Percentiles rank a stretch among this genome's conserved stretches.
Conservation (phyloP, 23 red algal species). For the Gracilaria gracilis region DNA sequence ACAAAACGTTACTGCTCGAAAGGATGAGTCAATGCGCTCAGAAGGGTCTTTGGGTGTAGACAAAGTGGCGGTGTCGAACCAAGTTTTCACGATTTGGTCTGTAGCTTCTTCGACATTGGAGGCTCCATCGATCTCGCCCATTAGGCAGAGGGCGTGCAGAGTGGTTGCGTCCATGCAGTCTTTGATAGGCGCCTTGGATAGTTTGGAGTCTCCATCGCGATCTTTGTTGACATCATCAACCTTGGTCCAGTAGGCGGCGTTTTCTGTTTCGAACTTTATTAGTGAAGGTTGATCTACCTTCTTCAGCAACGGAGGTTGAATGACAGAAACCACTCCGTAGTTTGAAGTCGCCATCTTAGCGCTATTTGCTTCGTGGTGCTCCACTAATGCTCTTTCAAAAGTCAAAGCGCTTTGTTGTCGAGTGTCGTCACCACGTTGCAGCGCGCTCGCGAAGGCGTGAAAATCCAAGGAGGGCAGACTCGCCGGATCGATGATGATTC, state of each 20-base stretch:
- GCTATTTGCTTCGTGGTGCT: too few relatives aligned
- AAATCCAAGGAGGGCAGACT: too few relatives aligned
- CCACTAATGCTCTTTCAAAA: too few relatives aligned
- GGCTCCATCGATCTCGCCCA: not conserved
- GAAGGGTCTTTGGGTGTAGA: not conserved
- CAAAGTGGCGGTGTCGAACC: not conserved
- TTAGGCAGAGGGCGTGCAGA: not conserved
- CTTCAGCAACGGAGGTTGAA: not conserved
- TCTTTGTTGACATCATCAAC: slow-evolving; percentile 1
- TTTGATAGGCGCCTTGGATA: not conserved
- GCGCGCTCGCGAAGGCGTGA: too few relatives aligned
- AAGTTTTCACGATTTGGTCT: not conserved
- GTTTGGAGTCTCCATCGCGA: not conserved
- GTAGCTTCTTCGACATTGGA: not conserved
- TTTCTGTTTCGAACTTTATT: not conserved
- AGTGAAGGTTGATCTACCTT: not conserved
- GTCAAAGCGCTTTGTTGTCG: too few relatives aligned
- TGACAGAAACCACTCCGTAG: not conserved
- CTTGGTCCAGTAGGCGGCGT: not conserved
- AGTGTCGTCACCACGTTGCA: too few relatives aligned
- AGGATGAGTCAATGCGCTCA: not conserved
- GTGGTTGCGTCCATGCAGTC: not conserved
- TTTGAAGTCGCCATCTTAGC: not conserved
- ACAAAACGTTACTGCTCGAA: not conserved
- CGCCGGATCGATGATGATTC: too few relatives aligned